Base-by-base conservation (phyloP, 352 stramenopile genomes). In the Phytophthora pini region DNA sequence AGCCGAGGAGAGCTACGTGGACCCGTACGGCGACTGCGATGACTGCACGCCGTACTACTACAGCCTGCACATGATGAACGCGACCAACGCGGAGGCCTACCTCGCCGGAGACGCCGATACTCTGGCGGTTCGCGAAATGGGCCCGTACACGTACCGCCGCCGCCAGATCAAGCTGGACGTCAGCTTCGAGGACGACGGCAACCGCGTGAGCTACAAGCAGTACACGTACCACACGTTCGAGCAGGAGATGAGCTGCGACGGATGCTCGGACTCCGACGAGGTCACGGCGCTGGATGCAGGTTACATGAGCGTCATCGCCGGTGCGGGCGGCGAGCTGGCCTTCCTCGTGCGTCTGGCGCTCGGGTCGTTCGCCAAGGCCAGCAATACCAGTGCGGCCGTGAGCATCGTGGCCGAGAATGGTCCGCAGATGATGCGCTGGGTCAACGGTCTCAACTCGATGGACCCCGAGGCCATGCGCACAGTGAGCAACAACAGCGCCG, bases 141-240 rank as follows among this genome's bases (percentile, higher is more conserved):
- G 85, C 0, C 81, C 81, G 24, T 92, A 93, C 70, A 56, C 62
- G 45, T 93, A 93, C 64, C 81, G 81, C 27, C 75, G 80, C 13
- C 76, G 70, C n/a, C 53, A 90, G 60, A 64, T 84, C 38, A 77
- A 73, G 41, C 38, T 88, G 10, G 72, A 91, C 58, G 83, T 93
- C 39, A 59, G 60, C 26, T 79, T 93, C 47, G 29, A 52, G n/a
- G 66, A 75, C 47, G 78, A 86, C 55, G 55, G 63, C 22, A 75
- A 79, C 64, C 56, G 52, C 9, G 75, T 91, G 6, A 81, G 56
- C 56, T 91, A 85, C 76, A 88, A 86, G 67, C 65, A 71, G 56
- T 91, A 91, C 79, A 83, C 71, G 57, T 87, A 88, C 74, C 80
- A 89, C 73, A 84, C 65, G 61, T 91, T 77, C 45, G 61, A 79